phyloP scores from a whole-genome alignment of 2,329 filamentous ascomycete species.

The Epichloe gansuensis region DNA sequence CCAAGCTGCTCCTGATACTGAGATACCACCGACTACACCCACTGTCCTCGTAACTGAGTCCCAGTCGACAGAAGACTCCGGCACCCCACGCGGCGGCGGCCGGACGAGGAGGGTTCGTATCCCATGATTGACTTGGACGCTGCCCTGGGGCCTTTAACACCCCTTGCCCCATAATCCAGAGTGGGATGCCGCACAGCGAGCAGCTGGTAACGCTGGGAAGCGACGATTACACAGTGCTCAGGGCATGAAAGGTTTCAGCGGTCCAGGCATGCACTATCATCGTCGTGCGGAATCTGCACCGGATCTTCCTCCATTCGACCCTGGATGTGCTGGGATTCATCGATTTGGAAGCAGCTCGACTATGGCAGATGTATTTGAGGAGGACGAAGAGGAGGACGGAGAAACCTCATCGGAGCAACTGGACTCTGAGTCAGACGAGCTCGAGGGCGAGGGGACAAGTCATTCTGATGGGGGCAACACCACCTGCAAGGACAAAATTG shows the following conservation, averaged over 20 bases:
- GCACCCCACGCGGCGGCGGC: slow-evolving; percentile 19
- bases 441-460: slow-evolving; percentile 14
- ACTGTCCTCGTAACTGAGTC: slow-evolving; percentile 31
- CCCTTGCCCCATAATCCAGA: slow-evolving; percentile 50
- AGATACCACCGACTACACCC: slow-evolving; percentile 20
- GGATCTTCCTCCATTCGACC: slow-evolving; percentile 64
- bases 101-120: slow-evolving; percentile 53
- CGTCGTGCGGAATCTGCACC: slow-evolving; percentile 70
- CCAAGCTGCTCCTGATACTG: slow-evolving; percentile 11
- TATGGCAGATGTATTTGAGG: slow-evolving; percentile 81
- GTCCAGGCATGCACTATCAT: slow-evolving; percentile 64
- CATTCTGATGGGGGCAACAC: slow-evolving; percentile 33
- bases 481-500: slow-evolving; percentile 15
- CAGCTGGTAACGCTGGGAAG: slow-evolving; percentile 40
- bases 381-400: slow-evolving; percentile 65
- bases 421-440: background rate
- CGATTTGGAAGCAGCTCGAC: slow-evolving; percentile 55
- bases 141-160: slow-evolving; percentile 88
- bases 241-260: slow-evolving; percentile 54
- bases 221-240: slow-evolving; percentile 67
- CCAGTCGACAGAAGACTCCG: slow-evolving; percentile 14
- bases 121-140: slow-evolving; percentile 91
- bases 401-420: slow-evolving; percentile 21
- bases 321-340: slow-evolving; percentile 42
- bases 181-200: slow-evolving; percentile 54